phyloP scores from a whole-genome alignment of 2,329 filamentous ascomycete genomes.

The Aurifilum marmelostoma region DNA sequence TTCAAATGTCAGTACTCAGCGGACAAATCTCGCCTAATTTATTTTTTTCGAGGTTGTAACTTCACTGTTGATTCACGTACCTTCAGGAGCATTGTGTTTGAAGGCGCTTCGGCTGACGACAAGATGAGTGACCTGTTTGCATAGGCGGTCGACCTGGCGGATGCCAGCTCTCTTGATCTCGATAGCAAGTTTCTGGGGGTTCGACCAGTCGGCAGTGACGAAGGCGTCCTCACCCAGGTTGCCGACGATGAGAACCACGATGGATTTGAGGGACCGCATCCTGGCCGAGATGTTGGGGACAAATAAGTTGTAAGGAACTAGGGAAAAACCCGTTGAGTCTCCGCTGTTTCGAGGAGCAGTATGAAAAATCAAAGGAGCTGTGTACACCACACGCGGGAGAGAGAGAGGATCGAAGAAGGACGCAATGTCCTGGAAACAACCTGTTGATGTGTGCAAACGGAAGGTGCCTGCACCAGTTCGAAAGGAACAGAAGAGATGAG shows the following conservation, averaged over 20 bases:
- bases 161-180: slow-evolving; percentile 10
- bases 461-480: neutral
- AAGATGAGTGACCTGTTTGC: slow-evolving; percentile 69
- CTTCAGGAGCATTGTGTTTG: slow-evolving; percentile 45
- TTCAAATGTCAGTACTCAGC: neutral
- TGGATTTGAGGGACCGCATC: slow-evolving; percentile 37
- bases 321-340: neutral
- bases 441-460: neutral
- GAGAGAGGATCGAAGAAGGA: neutral
- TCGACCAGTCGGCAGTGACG: slow-evolving; percentile 12
- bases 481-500: neutral
- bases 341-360: neutral
- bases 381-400: neutral
- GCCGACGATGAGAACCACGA: slow-evolving; percentile 62
- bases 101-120: slow-evolving; percentile 68
- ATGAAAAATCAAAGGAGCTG: neutral
- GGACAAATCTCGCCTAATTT: neutral
- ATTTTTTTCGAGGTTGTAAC: neutral
- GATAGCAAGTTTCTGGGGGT: slow-evolving; percentile 43
- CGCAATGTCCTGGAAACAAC: too few relatives aligned
- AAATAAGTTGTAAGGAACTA: neutral
- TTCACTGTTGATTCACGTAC: slow-evolving; percentile 34
- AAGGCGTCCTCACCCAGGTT: slow-evolving; percentile 48
- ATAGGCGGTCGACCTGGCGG: slow-evolving; percentile 40
- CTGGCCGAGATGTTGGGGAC: slow-evolving; percentile 33